Conservation (phyloP, 805 yeast species). For the Wickerhamomyces sydowiorum region DNA sequence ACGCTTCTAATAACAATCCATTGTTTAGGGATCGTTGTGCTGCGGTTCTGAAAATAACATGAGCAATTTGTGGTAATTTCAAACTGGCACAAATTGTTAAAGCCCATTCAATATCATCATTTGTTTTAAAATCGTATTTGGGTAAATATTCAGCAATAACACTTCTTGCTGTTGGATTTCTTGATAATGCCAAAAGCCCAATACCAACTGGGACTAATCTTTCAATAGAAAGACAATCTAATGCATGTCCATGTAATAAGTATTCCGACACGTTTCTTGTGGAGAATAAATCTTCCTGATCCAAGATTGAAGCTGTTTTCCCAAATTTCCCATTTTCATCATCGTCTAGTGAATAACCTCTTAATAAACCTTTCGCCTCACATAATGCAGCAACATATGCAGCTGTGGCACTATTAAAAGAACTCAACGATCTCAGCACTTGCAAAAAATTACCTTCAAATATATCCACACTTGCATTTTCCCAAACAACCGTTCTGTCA, state of each 20-base stretch:
- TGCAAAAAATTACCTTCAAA: conserved; percentile 51
- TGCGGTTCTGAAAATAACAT: conserved; percentile 37
- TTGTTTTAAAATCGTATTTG: conserved; percentile 52
- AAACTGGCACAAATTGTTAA: conserved; percentile 66
- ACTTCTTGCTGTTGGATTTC: conserved; percentile 35
- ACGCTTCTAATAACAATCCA: conserved; percentile 46
- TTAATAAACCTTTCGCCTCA: conserved; percentile 58
- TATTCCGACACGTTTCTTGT: conserved; percentile 43
- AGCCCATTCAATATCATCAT: conserved; percentile 79
- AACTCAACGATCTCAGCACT: conserved; percentile 53
- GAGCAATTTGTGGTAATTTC: conserved; percentile 52
- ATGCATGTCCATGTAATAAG: conserved; percentile 49
- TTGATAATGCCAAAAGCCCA: conserved; percentile 50
- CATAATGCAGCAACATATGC: conserved; percentile 56
- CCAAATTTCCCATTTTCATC: conserved; percentile 9
- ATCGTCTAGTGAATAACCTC: conserved; percentile 28
- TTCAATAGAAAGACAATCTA: conserved; percentile 46
- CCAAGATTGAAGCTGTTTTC: conserved; percentile 4
- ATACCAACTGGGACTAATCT: conserved; percentile 61
- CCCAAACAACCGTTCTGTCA: conserved; percentile 42
- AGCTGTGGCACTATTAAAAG: conserved; percentile 56
- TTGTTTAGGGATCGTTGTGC: conserved; percentile 19
- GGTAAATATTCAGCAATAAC: conserved; percentile 56
- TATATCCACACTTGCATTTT: conserved; percentile 47
- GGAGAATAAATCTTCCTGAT: conserved; percentile 25